Evolutionary conservation across 129 eudicot genomes (phyloP).

Genomic region (Escallonia herrerae): DNA sequence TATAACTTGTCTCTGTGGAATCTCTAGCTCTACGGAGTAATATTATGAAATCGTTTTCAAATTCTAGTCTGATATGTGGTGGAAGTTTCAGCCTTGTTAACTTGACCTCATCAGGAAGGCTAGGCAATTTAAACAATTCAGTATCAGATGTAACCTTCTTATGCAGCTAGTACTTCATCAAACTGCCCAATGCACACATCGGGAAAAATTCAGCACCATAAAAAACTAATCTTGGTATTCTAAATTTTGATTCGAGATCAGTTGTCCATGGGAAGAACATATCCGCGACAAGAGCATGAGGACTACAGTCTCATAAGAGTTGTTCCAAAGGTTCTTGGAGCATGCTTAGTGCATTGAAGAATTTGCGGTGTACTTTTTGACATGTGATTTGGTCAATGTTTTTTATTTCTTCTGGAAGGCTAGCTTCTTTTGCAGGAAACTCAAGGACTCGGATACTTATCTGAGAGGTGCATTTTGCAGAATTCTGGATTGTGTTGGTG

Average conservation of each 20-base stretch:
- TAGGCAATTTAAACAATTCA: slow-evolving; percentile 10
- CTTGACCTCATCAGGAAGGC: slow-evolving; percentile 16
- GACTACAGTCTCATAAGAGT: slow-evolving; percentile 1
- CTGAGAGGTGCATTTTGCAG: no score
- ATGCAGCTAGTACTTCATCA: background rate
- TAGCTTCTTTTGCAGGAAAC: no score
- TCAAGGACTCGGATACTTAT: no score
- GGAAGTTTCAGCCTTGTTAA: slow-evolving; percentile 11
- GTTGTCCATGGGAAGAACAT: slow-evolving; percentile 13
- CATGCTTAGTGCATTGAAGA: background rate
- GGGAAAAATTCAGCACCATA: slow-evolving; percentile 14
- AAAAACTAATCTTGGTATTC: slow-evolving; percentile 12
- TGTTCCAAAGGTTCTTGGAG: slow-evolving; percentile 6
- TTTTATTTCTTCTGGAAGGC: no score
- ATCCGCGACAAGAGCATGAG: slow-evolving; percentile 13
- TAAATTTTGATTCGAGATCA: background rate
- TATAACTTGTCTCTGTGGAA: slow-evolving; percentile 7
- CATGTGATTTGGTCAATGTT: no score
- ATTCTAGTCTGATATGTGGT: background rate
- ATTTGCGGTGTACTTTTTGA: no score
- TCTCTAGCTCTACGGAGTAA: background rate
- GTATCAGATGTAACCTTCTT: background rate
- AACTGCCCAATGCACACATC: background rate
- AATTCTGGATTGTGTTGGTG: no score
- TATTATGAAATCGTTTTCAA: background rate